Evolutionary conservation across 2,329 filamentous ascomycete genomes (phyloP), one percentile per base, ranked within the genome.

Genomic region (Didymella keratinophila): DNA sequence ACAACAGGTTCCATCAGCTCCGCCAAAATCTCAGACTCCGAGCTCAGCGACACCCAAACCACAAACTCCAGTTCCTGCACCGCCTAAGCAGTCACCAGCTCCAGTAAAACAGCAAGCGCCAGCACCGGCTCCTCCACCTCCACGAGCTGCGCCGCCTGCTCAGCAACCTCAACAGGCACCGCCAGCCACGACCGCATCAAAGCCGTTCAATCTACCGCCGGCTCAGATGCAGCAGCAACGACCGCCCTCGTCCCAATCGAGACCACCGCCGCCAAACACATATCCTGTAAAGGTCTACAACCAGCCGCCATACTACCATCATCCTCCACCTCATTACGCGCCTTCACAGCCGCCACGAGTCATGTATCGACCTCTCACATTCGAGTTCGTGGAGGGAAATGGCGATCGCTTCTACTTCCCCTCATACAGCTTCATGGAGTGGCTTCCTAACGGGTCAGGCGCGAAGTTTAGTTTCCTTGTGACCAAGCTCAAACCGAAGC

Each of bases 361-460:
- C 74, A 79, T 67, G 75, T 82, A 63, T 74, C 78, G 62, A 71
- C 77, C 62, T 1, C 61, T 79, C 21, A 69, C 76, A 16, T 76
- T 79, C 52, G 73, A 76, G 25, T 79, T 79, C 52, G 68, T 69
- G 3, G 73, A 77, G 50, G 75, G 74, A n/a, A 75, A 74, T 41
- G 90, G 89, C 44, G 91, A 94, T 73, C 85, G 90, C 25, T 93
- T 91, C 71, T 78, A 92, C 46, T 93, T 95, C 63, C 91, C 91
- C 2, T 90, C 88, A 65, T 89, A 90, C 71, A 90, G 88, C 74
- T 89, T 94, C 32, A 75, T 94, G 48, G 90, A 95, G 71, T 88
- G 86, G 69, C 79, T 88, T 1, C 81, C 82, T n/a, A 75, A 76
- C 4, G 84, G 85, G 2, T 84, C 86, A 49, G 83, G 87, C 56